Conservation (phyloP, 2,329 filamentous ascomycete species). For the Fusarium ambrosium region DNA sequence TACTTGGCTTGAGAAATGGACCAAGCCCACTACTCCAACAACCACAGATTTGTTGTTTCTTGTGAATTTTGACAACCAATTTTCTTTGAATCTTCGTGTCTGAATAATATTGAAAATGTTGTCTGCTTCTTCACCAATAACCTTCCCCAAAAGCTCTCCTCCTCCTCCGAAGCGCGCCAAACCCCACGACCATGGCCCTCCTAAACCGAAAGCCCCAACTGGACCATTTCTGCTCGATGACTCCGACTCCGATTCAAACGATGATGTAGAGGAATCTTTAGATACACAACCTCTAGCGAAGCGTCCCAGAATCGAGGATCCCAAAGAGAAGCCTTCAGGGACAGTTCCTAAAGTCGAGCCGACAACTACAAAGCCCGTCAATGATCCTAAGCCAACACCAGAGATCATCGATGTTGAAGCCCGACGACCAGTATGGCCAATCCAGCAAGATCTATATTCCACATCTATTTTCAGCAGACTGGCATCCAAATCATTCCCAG, state of each 20-base stretch:
- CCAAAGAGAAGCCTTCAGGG: constrained; percentile 26
- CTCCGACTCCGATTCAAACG: constrained; percentile 52
- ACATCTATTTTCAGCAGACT: constrained; percentile 45
- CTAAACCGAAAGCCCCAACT: constrained; percentile 53
- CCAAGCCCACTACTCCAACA: constrained; percentile 25
- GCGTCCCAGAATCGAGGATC: constrained; percentile 50
- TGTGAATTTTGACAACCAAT: not conserved
- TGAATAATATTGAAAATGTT: constrained; percentile 61
- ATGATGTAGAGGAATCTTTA: constrained; percentile 1
- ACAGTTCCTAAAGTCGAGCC: not conserved
- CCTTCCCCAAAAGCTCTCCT: constrained; percentile 66
- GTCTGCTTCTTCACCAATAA: constrained; percentile 70
- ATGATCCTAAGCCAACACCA: constrained; percentile 7
- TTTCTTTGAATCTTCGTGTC: not conserved
- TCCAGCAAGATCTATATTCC: constrained; percentile 46
- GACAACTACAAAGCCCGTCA: constrained; percentile 3
- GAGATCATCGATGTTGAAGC: constrained; percentile 6
- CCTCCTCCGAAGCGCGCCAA: constrained; percentile 54
- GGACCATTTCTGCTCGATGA: constrained; percentile 58
- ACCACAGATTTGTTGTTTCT: not conserved
- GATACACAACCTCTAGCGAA: constrained; percentile 45
- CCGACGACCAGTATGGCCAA: constrained; percentile 36
- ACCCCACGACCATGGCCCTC: constrained; percentile 52
- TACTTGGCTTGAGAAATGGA: constrained; percentile 14
- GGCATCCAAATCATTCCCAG: constrained; percentile 54